These are phyloP conservation scores for Penstemon davidsonii DNA, from an alignment of 257 asterid genomes.

Conservation along the genomic window DNA sequence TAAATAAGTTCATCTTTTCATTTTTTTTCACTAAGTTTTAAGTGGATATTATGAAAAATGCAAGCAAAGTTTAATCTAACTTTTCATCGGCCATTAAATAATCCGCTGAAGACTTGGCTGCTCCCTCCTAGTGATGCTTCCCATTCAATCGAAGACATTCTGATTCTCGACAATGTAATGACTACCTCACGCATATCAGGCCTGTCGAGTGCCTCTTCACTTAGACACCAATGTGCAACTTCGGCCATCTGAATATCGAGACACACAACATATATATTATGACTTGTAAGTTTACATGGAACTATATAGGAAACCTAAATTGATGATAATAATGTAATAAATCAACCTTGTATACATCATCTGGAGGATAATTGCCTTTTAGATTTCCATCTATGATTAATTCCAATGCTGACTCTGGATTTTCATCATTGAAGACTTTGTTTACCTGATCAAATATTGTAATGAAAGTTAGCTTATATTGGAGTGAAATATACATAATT, in stretches of 20 bases:
- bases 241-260: slow-evolving; percentile 62
- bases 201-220: slow-evolving; percentile 71
- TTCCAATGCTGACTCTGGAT: slow-evolving; percentile 57
- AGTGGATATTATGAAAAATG: not conserved
- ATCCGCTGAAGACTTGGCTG: slow-evolving; percentile 78
- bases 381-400: slow-evolving; percentile 52
- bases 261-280: not conserved
- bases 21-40: not conserved
- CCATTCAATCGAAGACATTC: slow-evolving; percentile 76
- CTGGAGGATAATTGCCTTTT: slow-evolving; percentile 64
- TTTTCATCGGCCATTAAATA: slow-evolving; percentile 59
- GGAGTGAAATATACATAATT: not conserved
- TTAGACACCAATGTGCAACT: slow-evolving; percentile 72
- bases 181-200: slow-evolving; percentile 83
- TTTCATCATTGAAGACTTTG: slow-evolving; percentile 48
- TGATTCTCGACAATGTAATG: slow-evolving; percentile 53
- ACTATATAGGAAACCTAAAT: not conserved
- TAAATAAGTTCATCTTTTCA: not conserved
- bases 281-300: not conserved
- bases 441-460: slow-evolving; percentile 45
- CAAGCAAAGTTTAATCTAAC: not conserved
- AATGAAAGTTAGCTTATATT: slow-evolving; percentile 2
- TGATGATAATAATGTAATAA: not conserved
- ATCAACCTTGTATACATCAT: slow-evolving; percentile 62
- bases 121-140: slow-evolving; percentile 87